Base-by-base conservation (phyloP, 108 stramenopile species). In the Nannochloropsis oceanica region DNA sequence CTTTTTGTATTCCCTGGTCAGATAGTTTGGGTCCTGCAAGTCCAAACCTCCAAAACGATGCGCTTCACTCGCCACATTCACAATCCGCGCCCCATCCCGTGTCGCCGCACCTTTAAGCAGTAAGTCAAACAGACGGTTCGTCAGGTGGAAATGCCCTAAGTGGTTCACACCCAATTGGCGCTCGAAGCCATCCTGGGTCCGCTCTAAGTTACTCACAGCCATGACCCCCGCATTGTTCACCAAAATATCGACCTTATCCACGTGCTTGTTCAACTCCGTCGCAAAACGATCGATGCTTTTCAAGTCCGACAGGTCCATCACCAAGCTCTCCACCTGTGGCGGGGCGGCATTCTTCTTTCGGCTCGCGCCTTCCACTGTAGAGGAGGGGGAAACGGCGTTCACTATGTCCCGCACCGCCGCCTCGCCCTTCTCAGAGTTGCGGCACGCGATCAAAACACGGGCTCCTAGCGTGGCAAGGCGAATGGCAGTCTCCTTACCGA, bases 121-220 rank as follows among this genome's bases (percentile, higher is more conserved):
- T 44, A 84, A 50, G 18, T 93, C 89, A 84, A 94, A 46, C 3
- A 97, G 85, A 27, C 95, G 87, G 79, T 93, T 87, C 79, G 95
- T 95, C 81, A 98, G 89, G 34, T 95, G 95, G 89, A 97, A 97
- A 87, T 97, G 96, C n/a, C 96, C 98, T 18, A 98, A 88, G 86
- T 97, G 98, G 89, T 98, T 98, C 18, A 94, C 95, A 13, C 96
- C 96, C 79, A 98, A 92, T 25, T 89, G 89, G 50, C n/a, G 27
- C 82, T 92, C 91, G 59, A 93, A 89, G 83, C 92, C 92, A 24
- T 90, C 92, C 22, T 27, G 80, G 13, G 91, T 92, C 10, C 82
- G 43, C 20, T 87, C 84, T 26, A 44, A 22, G 42, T 86, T 34
- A 13, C 88, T 90, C 24, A 91, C 27, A 26, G 90, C 91, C 91